Evolutionary conservation across 805 yeast species (phyloP).

Genomic region (Teunomyces funiuensis): DNA sequence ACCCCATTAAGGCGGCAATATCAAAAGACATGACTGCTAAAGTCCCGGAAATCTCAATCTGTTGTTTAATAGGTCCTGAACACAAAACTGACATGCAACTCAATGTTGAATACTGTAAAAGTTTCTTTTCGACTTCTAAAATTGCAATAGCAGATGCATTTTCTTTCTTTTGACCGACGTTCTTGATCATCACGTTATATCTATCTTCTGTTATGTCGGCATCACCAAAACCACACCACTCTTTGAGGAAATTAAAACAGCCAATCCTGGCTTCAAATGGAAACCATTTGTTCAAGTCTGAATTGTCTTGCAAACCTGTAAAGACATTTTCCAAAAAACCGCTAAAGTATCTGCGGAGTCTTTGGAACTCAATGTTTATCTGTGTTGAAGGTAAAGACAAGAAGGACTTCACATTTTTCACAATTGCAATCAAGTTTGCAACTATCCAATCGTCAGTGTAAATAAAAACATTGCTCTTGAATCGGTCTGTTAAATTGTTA

Average conservation of each 20-base stretch:
- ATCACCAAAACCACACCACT: constrained; percentile 94
- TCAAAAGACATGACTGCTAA: constrained; percentile 66
- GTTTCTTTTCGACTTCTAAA: constrained; percentile 74
- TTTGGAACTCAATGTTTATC: constrained; percentile 66
- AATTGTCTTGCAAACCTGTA: constrained; percentile 47
- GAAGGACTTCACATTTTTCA: constrained; percentile 62
- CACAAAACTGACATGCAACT: constrained; percentile 84
- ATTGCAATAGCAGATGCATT: constrained; percentile 63
- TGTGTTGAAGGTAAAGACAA: constrained; percentile 60
- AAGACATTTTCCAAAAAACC: constrained; percentile 78
- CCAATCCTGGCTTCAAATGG: constrained; percentile 85
- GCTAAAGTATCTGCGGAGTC: constrained; percentile 78
- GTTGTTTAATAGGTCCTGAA: constrained; percentile 64
- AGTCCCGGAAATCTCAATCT: constrained; percentile 46
- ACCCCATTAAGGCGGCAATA: constrained; percentile 61
- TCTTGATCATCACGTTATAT: constrained; percentile 55
- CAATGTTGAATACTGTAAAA: constrained; percentile 67
- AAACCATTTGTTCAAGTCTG: constrained; percentile 52
- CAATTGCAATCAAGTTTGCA: constrained; percentile 57
- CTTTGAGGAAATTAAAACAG: constrained; percentile 78
- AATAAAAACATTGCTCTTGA: constrained; percentile 46
- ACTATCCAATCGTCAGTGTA: constrained; percentile 69
- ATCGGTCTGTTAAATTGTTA: constrained; percentile 64
- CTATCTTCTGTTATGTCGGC: constrained; percentile 64
- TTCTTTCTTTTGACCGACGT: constrained; percentile 38